phyloP scores from a whole-genome alignment of 169 alveolate genomes.

The Theileria annulata region DNA sequence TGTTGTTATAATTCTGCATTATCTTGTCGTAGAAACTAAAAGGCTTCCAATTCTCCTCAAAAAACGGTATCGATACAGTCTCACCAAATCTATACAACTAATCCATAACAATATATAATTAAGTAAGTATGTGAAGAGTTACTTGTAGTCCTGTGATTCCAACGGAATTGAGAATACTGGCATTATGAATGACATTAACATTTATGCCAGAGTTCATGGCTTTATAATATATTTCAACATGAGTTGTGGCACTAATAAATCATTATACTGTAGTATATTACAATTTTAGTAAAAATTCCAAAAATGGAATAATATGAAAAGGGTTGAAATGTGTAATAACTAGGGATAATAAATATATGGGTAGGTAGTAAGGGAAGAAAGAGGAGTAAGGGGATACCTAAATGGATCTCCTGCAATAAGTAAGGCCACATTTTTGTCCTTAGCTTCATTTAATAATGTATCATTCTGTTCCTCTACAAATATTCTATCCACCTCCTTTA shows the following conservation, averaged over 20 bases:
- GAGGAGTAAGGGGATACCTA: constrained; percentile 20
- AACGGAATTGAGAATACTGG: constrained; percentile 87
- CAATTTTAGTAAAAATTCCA: too few relatives aligned
- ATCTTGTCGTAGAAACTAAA: constrained; percentile 94
- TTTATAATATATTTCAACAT: constrained; percentile 89
- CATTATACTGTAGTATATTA: not conserved
- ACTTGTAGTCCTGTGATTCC: constrained; percentile 81
- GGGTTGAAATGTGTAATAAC: not conserved
- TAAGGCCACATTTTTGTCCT: constrained; percentile 81
- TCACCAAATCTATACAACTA: constrained; percentile 97
- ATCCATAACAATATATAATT: constrained; percentile 65
- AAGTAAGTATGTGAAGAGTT: constrained; percentile 60
- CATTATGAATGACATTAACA: constrained; percentile 93
- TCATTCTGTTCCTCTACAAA: constrained; percentile 91
- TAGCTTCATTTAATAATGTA: constrained; percentile 86
- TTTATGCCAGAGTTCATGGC: constrained; percentile 87
- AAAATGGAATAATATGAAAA: too few relatives aligned
- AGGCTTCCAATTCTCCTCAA: constrained; percentile 96
- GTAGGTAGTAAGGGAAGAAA: too few relatives aligned
- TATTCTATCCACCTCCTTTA: constrained; percentile 92
- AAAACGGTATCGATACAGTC: constrained; percentile 96
- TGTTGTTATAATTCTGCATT: constrained; percentile 83
- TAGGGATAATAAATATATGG: not conserved
- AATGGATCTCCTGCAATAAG: constrained; percentile 95
- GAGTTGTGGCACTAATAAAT: constrained; percentile 92